phyloP scores from a whole-genome alignment of 495 filamentous ascomycete species.

The Xylaria grammica region DNA sequence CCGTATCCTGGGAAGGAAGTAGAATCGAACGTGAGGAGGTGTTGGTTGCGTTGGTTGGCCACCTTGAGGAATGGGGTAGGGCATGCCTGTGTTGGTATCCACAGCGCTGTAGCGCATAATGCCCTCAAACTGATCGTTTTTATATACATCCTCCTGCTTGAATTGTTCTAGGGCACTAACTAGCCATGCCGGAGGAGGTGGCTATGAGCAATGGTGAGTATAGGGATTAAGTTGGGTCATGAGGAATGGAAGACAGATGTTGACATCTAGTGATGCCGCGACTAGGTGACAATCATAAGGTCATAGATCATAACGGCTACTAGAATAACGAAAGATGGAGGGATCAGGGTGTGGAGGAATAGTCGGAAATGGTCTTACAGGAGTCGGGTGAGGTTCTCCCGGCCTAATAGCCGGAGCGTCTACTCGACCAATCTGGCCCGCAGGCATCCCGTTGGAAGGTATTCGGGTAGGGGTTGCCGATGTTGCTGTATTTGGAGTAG shows the following conservation, averaged over 20 bases:
- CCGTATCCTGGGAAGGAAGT: constrained; percentile 82
- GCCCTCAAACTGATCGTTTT: constrained; percentile 80
- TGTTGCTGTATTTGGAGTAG: constrained; percentile 46
- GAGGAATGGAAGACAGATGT: not conserved
- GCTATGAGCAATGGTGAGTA: constrained; percentile 54
- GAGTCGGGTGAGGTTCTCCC: constrained; percentile 54
- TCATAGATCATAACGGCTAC: constrained; percentile 39
- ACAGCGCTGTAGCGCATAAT: constrained; percentile 85
- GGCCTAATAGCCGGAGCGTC: constrained; percentile 65
- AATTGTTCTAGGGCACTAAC: constrained; percentile 65
- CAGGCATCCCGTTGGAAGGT: constrained; percentile 40
- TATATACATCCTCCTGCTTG: constrained; percentile 57
- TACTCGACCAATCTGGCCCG: constrained; percentile 65
- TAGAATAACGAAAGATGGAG: constrained; percentile 33
- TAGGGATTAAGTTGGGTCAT: constrained; percentile 23
- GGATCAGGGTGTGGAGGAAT: constrained; percentile 26
- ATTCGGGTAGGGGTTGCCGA: constrained; percentile 41
- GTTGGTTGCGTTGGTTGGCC: constrained; percentile 52
- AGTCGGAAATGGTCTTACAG: constrained; percentile 56
- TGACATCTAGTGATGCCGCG: constrained; percentile 7
- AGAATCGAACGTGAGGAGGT: constrained; percentile 65
- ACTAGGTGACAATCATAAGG: constrained; percentile 22
- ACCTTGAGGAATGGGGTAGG: constrained; percentile 51
- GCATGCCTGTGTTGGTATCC: constrained; percentile 65
- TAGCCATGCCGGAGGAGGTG: constrained; percentile 84